Evolutionary conservation across 2,329 filamentous ascomycete genomes (phyloP).

Genomic region (Lecanicillium sp.): DNA sequence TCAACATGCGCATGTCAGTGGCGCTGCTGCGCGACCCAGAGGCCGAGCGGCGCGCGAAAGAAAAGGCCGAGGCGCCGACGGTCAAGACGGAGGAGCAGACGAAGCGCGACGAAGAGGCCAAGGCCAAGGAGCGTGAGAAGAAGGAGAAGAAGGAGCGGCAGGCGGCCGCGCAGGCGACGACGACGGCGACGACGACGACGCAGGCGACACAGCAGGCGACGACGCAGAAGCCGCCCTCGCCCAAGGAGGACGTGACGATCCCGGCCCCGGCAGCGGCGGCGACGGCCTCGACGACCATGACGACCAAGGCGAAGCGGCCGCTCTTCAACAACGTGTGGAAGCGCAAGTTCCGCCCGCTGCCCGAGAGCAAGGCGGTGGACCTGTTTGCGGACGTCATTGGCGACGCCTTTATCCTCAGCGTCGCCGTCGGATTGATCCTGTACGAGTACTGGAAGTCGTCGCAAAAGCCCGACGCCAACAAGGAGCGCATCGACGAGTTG

Average conservation of each 20-base stretch:
- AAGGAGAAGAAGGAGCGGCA: neutral
- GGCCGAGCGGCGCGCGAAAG: constrained; percentile 50
- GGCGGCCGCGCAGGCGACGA: no score
- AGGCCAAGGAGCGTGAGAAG: constrained; percentile 31
- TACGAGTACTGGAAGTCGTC: constrained; percentile 54
- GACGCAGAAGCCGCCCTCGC: neutral
- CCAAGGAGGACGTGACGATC: neutral
- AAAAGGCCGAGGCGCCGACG: constrained; percentile 55
- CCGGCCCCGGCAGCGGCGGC: no score
- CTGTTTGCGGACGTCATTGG: constrained; percentile 59
- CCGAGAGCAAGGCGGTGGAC: constrained; percentile 58
- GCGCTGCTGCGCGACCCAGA: constrained; percentile 49
- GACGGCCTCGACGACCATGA: constrained; percentile 12
- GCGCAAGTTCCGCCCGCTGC: constrained; percentile 54
- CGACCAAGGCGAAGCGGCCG: constrained; percentile 14
- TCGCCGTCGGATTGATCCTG: constrained; percentile 48
- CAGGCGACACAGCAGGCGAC: neutral
- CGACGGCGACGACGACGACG: no score
- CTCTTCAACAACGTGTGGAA: constrained; percentile 49
- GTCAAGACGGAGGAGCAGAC: constrained; percentile 57
- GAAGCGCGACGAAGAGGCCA: constrained; percentile 43
- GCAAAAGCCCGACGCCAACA: constrained; percentile 53
- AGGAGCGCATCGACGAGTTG: constrained; percentile 45
- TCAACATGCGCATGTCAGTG: constrained; percentile 59
- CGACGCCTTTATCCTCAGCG: constrained; percentile 54